Base-by-base conservation (phyloP, 2,329 filamentous ascomycete species). In the Xylaria sp. region DNA sequence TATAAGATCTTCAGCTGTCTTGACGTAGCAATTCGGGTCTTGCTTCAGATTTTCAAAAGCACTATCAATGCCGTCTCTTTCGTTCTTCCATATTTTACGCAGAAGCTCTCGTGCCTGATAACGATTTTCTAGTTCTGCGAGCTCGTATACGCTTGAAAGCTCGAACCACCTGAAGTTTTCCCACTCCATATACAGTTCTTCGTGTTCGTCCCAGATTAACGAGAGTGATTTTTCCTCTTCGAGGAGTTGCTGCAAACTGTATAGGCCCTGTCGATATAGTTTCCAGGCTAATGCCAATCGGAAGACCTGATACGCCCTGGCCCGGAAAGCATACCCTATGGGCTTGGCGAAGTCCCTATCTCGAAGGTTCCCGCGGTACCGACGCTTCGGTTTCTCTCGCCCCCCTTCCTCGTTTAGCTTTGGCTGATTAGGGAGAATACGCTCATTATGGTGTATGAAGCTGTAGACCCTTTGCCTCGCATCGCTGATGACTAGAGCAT, bases 151-250 rank as follows among this genome's bases (percentile, higher is more conserved):
- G 20, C 36, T 45, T 10, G 38, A 50, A 10, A 68, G 60, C 15
- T 29, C 25, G 13, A 55, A 65, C n/a, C 27, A 61, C 10, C 62
- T 66, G 36, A 62, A 68, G 15, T 50, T 61, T 20, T 75, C 73
- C 47, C 68, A 73, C 42, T 74, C 71, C 27, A 33, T 38, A 54
- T 70, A 75, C 5, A 71, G 1, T 13, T 64, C 39, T 55, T 75
- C 73, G 15, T 72, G 69, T 5, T 58, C 25, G 10, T n/a, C 58
- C 65, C 70, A 69, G 17, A 53, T 49, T 9, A 42, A n/a, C 2
- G 65, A n/a, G 20, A 54, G 59, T 0, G 4, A 25, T 20, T 36
- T 22, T 51, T 73, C 68, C 7, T 55, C 66, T 1, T 22, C 13
- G 15, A 75, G 20, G 1, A 72, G 2, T 0, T 68, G 49, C 9